Percentiles rank a stretch among this genome's conserved stretches.
Evolutionary conservation across 805 yeast species (phyloP).

Genomic region (Grigorovia jiainica): DNA sequence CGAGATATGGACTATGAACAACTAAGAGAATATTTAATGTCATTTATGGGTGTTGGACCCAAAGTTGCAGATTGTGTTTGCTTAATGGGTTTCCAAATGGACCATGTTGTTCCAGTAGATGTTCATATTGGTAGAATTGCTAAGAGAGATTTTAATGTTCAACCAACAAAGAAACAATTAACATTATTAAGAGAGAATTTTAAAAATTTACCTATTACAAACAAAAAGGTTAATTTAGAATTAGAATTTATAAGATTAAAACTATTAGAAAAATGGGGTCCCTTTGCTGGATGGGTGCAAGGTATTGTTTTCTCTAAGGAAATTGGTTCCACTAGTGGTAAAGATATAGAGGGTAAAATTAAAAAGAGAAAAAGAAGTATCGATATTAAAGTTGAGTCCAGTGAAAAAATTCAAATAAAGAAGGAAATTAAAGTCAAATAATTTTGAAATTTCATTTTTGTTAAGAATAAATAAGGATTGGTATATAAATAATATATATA

Average conservation of each 20-base stretch:
- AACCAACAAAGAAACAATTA: slow-evolving; percentile 24
- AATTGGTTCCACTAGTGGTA: slow-evolving; percentile 64
- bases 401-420: not conserved
- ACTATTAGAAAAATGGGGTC: slow-evolving; percentile 71
- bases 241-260: slow-evolving; percentile 43
- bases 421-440: not conserved
- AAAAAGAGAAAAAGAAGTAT: slow-evolving; percentile 14
- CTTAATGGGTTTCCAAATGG: slow-evolving; percentile 56
- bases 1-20: slow-evolving; percentile 34
- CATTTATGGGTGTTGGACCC: slow-evolving; percentile 87
- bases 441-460: no score
- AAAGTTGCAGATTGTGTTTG: slow-evolving; percentile 97
- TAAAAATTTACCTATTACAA: slow-evolving; percentile 18
- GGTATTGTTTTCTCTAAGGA: slow-evolving; percentile 88
- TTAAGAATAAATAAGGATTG: not conserved
- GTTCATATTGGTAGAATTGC: slow-evolving; percentile 93
- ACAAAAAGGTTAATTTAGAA: slow-evolving; percentile 27
- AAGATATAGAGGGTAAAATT: slow-evolving; percentile 31
- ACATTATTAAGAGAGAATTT: slow-evolving; percentile 23
- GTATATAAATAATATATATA: not conserved
- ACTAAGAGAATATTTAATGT: slow-evolving; percentile 35
- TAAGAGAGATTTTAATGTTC: slow-evolving; percentile 60
- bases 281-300: slow-evolving; percentile 97
- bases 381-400: slow-evolving; percentile 1
- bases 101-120: slow-evolving; percentile 87